Evolutionary conservation across 495 filamentous ascomycete species (phyloP).

Genomic region (Neurospora hispaniola): DNA sequence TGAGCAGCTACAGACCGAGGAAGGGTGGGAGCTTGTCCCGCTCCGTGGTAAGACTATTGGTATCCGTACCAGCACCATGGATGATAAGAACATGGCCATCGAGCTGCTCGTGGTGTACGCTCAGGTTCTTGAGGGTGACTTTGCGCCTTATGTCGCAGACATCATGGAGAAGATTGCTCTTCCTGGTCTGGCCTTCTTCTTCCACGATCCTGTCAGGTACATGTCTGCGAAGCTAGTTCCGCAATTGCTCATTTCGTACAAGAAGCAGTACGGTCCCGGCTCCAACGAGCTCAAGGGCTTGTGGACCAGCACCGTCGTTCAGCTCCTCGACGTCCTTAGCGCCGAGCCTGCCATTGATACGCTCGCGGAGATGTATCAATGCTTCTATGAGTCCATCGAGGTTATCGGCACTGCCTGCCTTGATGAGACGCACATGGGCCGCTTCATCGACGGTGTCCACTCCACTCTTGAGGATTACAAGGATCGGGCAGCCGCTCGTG

Average conservation of each 20-base stretch:
- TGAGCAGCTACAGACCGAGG: constrained; percentile 84
- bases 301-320: constrained; percentile 79
- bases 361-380: constrained; percentile 98
- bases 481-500: constrained; percentile 63
- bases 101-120: constrained; percentile 96
- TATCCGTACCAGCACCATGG: constrained; percentile 91
- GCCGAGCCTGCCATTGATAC: constrained; percentile 94
- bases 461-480: constrained; percentile 88
- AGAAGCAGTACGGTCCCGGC: constrained; percentile 69
- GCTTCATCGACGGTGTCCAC: constrained; percentile 75
- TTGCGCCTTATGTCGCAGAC: constrained; percentile 82
- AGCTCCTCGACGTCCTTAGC: constrained; percentile 87
- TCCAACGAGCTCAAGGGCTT: constrained; percentile 65
- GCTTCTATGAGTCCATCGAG: constrained; percentile 98
- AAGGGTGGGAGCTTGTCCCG: constrained; percentile 96
- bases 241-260: constrained; percentile 87
- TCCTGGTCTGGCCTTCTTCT: constrained; percentile 94
- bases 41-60: constrained; percentile 96
- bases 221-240: constrained; percentile 92
- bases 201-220: constrained; percentile 95
- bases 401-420: constrained; percentile 80
- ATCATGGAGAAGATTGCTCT: constrained; percentile 96
- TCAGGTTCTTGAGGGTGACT: constrained; percentile 80
- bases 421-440: constrained; percentile 62
- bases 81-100: constrained; percentile 98